Base-by-base conservation (phyloP, 163 green algal genomes). In the Chloromonas sp. region DNA sequence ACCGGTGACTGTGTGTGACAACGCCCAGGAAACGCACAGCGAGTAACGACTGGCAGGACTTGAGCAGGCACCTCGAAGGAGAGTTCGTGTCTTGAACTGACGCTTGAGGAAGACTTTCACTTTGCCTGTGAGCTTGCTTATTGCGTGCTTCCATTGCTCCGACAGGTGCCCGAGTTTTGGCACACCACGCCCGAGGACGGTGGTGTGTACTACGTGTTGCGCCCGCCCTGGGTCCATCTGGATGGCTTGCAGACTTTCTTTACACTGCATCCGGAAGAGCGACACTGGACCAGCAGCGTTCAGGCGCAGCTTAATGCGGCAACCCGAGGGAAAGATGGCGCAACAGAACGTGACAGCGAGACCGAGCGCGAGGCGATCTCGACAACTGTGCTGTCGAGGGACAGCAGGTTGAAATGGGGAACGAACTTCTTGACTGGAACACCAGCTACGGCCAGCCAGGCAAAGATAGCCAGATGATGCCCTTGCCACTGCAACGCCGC, bases 101-200 rank as follows among this genome's bases (percentile, higher is more conserved):
- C 36, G 36, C 36, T 36, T 36, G 36, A 36, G 36, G 36, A 36
- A 36, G 36, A 36, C 36, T 36, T 36, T 36, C 36, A 36, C 36
- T 36, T 36, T 36, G 36, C 36, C 36, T 36, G 36, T 36, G 36
- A 36, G 36, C 36, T 36, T 36, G 36, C 36, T 36, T 36, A 36
- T 36, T 36, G 36, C 36, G 36, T 36, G 36, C 36, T 36, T 36
- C 36, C 36, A 8, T 11, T 76, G 11, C 66, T 58, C 78, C 61
- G 2, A 77, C 85, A 92, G 89, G 89, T 91, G 11, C 78, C 88
- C 8, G 88, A 93, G 85, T 89, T 86, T 79, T 93, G 90, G 90
- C 82, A 77, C 81, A 86, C 81, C 14, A 59, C 78, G 66, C 88
- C 88, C 1, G 90, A 86, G 1, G 90, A 93, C 70, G 88, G 88